Base-by-base conservation (phyloP, 805 yeast species). In the Scheffersomyces lignosus region DNA sequence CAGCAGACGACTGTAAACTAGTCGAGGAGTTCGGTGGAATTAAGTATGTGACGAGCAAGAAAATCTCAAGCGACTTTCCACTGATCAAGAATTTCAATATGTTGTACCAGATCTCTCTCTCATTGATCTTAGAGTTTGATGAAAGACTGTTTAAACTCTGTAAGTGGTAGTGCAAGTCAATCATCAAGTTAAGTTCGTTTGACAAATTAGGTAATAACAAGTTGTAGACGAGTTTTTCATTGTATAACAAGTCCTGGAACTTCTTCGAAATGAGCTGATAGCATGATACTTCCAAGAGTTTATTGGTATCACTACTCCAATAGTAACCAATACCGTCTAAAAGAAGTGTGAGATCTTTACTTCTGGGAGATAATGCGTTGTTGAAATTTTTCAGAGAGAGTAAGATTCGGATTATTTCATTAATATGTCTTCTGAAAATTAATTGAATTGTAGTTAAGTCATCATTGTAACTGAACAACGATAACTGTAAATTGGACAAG, bases 361-460 rank as follows among this genome's bases (percentile, higher is more conserved):
- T 45, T 28, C 44, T 40, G 31, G 43, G 51, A 31, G 38, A 45
- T 24, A 45, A 38, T 27, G 29, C 43, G 34, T 31, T 52, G 38
- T 54, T 56, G 44, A 64, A 64, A 40, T 69, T 69, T 40, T 62
- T 66, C 24, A 64, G 60, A 16, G 66, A 58, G 22, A 66, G 46
- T 15, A 70, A 44, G 3, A 70, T 65, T 17, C 75, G 47, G 7
- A 66, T 48, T 16, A 70, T 57, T 38, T 69, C 74, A 42, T 70
- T 69, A 24, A 71, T 60, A 43, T 70, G 76, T 44, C 75, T 58
- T 34, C 76, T 44, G 51, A 68, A 56, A 18, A 69, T 62, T 23
- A 66, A 52, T 49, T 71, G 72, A 30, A 70, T 56, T 1, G 77
- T 71, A 30, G 73, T 64, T 40, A 68, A 54, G 43, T 71, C 76